Conservation (phyloP, 1,284 basidiomycete species). For the Sparassis latifolia region DNA sequence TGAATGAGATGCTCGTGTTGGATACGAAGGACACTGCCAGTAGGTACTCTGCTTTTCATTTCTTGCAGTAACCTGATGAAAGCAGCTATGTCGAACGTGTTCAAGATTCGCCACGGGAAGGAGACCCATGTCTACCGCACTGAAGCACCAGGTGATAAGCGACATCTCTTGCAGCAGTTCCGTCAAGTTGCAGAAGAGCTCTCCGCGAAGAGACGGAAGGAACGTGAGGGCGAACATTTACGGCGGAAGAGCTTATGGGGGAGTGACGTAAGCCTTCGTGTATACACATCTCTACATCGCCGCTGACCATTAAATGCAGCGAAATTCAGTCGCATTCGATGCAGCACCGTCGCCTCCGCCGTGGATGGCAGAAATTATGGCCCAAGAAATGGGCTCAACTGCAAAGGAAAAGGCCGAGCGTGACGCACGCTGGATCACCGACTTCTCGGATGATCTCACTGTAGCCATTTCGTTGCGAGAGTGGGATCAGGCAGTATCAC, state of each 20-base stretch:
- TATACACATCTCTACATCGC: not conserved
- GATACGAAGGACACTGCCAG: constrained; percentile 93
- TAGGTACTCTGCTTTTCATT: constrained; percentile 30
- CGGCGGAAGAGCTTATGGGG: constrained; percentile 76
- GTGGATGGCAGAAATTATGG: constrained; percentile 64
- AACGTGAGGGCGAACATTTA: constrained; percentile 88
- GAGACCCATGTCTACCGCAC: constrained; percentile 93
- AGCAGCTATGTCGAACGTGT: constrained; percentile 86
- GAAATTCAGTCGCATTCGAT: constrained; percentile 19
- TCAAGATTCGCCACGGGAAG: constrained; percentile 92
- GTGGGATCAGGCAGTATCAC: constrained; percentile 80
- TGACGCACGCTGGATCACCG: constrained; percentile 80
- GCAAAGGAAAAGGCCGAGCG: constrained; percentile 69
- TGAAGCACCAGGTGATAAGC: constrained; percentile 80
- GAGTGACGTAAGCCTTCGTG: constrained; percentile 40
- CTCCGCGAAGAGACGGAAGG: constrained; percentile 81
- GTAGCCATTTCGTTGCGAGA: constrained; percentile 87
- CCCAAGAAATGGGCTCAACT: constrained; percentile 45
- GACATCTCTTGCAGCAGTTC: constrained; percentile 78
- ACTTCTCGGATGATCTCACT: constrained; percentile 87
- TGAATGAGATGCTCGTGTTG: constrained; percentile 89
- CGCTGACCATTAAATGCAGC: constrained; percentile 12
- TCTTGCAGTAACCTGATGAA: not conserved
- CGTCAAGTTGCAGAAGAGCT: constrained; percentile 91
- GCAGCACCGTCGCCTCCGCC: constrained; percentile 45